Evolutionary conservation across 1,284 basidiomycete species (phyloP).

Genomic region (Amylostereum chailletii): DNA sequence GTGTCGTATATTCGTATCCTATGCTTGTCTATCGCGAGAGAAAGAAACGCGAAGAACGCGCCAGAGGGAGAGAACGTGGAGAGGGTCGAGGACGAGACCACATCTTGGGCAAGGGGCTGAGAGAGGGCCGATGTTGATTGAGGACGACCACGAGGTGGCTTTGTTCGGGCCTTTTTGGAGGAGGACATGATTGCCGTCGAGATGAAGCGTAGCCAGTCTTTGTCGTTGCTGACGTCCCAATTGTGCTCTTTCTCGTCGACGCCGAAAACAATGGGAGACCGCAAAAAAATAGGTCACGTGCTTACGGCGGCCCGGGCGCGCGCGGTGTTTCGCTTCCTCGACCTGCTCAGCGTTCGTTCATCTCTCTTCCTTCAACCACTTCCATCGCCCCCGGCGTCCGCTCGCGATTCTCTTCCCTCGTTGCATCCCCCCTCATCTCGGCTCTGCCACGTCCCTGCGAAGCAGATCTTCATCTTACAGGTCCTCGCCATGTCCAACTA

Average conservation of each 20-base stretch:
- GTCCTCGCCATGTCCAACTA: slow-evolving; percentile 43
- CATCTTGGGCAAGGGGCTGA: slow-evolving; percentile 46
- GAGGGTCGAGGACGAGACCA: slow-evolving; percentile 33
- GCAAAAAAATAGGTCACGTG: too few species aligned
- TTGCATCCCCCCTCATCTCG: neutral
- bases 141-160: slow-evolving; percentile 45
- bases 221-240: too few species aligned
- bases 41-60: slow-evolving; percentile 54
- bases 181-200: slow-evolving; percentile 24
- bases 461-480: neutral
- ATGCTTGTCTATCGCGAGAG: slow-evolving; percentile 68
- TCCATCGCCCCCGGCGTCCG: neutral
- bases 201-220: too few species aligned
- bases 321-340: too few species aligned
- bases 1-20: slow-evolving; percentile 62
- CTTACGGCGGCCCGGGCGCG: too few species aligned
- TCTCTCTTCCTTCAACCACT: neutral
- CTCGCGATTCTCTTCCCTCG: neutral
- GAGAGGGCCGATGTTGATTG: slow-evolving; percentile 49
- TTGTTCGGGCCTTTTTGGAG: slow-evolving; percentile 43
- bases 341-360: too few species aligned
- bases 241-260: too few species aligned
- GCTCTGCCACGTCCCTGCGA: neutral
- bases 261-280: too few species aligned
- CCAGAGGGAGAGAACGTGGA: slow-evolving; percentile 59